Evolutionary conservation across 2,329 filamentous ascomycete genomes (phyloP).

Genomic region (Colletotrichum filicis): DNA sequence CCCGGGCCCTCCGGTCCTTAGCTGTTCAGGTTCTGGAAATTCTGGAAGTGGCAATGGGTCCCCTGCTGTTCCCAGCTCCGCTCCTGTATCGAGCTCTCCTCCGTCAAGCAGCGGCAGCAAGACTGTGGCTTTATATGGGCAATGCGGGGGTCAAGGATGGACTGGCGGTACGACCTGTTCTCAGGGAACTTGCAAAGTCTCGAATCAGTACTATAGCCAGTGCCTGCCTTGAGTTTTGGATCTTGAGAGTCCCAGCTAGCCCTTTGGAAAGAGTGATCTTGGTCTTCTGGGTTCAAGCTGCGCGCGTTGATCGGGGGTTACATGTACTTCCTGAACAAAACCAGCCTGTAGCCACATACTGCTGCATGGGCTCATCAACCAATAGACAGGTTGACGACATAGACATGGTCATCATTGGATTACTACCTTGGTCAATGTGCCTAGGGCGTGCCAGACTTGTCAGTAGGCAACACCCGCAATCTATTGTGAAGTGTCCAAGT

Average conservation of each 20-base stretch:
- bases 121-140: constrained; percentile 37
- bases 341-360: too few relatives aligned
- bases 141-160: constrained; percentile 41
- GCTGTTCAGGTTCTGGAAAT: constrained; percentile 25
- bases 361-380: too few relatives aligned
- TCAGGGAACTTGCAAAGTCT: constrained; percentile 41
- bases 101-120: constrained; percentile 21
- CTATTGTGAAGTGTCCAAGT: too few relatives aligned
- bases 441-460: too few relatives aligned
- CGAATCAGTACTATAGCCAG: constrained; percentile 42
- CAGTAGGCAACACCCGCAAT: too few relatives aligned
- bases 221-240: constrained; percentile 36
- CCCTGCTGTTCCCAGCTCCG: constrained; percentile 4
- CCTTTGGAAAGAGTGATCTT: too few relatives aligned
- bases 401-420: too few relatives aligned
- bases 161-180: constrained; percentile 41
- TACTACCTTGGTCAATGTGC: too few relatives aligned
- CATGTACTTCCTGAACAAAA: too few relatives aligned
- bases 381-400: too few relatives aligned
- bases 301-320: too few relatives aligned
- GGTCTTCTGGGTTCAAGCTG: neutral
- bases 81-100: constrained; percentile 13
- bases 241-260: too few relatives aligned
- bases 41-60: constrained; percentile 13
- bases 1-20: constrained; percentile 43